Conservation (phyloP, 306 rosid species). For the Vigna mungo region DNA sequence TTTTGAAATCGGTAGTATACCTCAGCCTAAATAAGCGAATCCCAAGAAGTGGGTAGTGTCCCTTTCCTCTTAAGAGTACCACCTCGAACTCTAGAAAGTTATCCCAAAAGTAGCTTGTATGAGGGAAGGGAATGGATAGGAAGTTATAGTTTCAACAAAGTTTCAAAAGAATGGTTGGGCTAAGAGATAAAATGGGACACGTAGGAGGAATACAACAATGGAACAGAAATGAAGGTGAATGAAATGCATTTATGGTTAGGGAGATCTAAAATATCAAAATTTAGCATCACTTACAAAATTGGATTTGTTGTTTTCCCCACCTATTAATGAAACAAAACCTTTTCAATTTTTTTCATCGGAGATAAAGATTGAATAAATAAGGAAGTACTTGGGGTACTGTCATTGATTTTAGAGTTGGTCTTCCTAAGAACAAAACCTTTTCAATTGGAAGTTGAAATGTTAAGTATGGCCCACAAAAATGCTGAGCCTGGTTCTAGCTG, state of each 20-base stretch:
- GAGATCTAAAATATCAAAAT: neutral
- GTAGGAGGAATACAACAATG: neutral
- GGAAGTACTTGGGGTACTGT: too few relatives aligned
- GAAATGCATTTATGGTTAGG: neutral
- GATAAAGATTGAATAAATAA: too few relatives aligned
- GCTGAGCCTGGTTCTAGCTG: neutral
- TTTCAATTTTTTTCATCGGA: too few relatives aligned
- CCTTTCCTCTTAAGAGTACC: neutral
- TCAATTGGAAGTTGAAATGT: slow-evolving; percentile 7
- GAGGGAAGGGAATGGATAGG: neutral
- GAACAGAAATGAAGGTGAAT: neutral
- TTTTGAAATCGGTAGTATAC: neutral
- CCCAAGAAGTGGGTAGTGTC: neutral
- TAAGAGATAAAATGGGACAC: neutral
- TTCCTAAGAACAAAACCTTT: neutral
- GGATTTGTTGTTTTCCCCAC: neutral
- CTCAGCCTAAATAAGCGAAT: neutral
- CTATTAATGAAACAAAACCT: neutral
- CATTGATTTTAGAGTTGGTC: too few relatives aligned
- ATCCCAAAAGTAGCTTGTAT: neutral
- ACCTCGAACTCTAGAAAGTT: neutral
- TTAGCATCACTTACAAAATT: neutral
- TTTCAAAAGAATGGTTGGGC: neutral
- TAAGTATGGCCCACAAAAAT: neutral
- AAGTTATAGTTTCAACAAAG: neutral